Conservation (phyloP, 116 monocot species). For the Thalassia testudinum region DNA sequence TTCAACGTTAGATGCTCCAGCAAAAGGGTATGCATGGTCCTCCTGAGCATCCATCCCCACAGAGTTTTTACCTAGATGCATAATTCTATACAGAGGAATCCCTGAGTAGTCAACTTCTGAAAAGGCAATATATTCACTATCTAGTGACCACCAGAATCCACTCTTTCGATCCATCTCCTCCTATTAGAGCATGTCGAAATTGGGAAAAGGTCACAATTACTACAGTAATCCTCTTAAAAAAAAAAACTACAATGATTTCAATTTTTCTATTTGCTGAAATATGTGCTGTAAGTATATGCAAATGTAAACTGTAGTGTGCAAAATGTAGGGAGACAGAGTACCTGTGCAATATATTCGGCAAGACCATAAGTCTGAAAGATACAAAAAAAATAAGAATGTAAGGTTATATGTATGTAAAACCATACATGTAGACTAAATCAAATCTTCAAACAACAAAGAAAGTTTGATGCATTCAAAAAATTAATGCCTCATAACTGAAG, state of each 20-base stretch:
- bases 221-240: background rate
- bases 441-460: too few relatives aligned
- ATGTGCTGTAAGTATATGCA: too few relatives aligned
- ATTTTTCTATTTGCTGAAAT: background rate
- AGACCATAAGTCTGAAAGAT: constrained; percentile 89
- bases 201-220: too few relatives aligned
- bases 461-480: too few relatives aligned
- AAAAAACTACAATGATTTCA: background rate
- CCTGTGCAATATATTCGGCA: constrained; percentile 99
- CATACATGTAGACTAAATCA: too few relatives aligned
- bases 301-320: too few relatives aligned
- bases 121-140: constrained; percentile 83
- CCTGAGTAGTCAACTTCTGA: constrained; percentile 82
- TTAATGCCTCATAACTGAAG: too few relatives aligned
- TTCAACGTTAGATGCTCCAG: constrained; percentile 78
- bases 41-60: constrained; percentile 90
- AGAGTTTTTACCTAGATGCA: constrained; percentile 86
- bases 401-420: too few relatives aligned
- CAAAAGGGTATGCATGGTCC: constrained; percentile 92
- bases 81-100: constrained; percentile 86
- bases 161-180: constrained; percentile 97
- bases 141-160: constrained; percentile 97
- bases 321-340: constrained; percentile 13
- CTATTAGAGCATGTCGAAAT: constrained; percentile 18
- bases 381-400: too few relatives aligned